phyloP scores from a whole-genome alignment of 2,329 filamentous ascomycete genomes.

The Ophiocordyceps camponoti-rufipedis region DNA sequence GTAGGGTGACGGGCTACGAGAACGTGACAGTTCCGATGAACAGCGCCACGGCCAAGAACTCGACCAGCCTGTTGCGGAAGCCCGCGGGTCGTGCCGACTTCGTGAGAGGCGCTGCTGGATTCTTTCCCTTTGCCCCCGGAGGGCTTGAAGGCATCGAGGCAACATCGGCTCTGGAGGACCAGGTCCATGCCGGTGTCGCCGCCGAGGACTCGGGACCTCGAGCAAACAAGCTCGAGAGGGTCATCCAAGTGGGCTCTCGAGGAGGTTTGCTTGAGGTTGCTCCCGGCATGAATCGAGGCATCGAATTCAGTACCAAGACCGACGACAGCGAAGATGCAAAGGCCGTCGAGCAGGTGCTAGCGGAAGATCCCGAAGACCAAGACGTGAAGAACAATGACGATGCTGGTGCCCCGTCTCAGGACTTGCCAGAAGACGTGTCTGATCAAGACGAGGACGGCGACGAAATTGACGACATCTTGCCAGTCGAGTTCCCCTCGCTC shows the following conservation, averaged over 20 bases:
- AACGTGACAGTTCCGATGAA: slow-evolving; percentile 84
- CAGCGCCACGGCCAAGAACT: slow-evolving; percentile 86
- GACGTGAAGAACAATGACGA: slow-evolving; percentile 7
- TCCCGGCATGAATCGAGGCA: slow-evolving; percentile 64
- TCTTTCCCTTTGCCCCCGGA: slow-evolving; percentile 85
- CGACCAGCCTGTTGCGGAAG: slow-evolving; percentile 72
- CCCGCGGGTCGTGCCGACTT: slow-evolving; percentile 79
- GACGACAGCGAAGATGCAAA: slow-evolving; percentile 43
- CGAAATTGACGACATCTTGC: slow-evolving; percentile 71
- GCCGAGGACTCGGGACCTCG: slow-evolving; percentile 24
- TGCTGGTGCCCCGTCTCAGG: slow-evolving; percentile 9
- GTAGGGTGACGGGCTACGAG: slow-evolving; percentile 79
- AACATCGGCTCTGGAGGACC: slow-evolving; percentile 67
- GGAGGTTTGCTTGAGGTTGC: slow-evolving; percentile 65
- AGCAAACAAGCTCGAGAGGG: slow-evolving; percentile 50
- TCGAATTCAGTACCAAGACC: slow-evolving; percentile 48
- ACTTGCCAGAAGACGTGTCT: slow-evolving; percentile 7
- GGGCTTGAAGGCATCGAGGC: slow-evolving; percentile 77
- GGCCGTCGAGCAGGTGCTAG: slow-evolving; percentile 49
- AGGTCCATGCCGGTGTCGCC: slow-evolving; percentile 36
- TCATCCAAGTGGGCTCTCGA: slow-evolving; percentile 66
- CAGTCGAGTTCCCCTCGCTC: slow-evolving; percentile 81
- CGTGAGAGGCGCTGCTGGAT: slow-evolving; percentile 79
- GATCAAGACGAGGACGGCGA: slow-evolving; percentile 30
- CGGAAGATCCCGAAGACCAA: slow-evolving; percentile 22